Percentiles rank a stretch among this genome's conserved stretches.
phyloP scores from a whole-genome alignment of 768 basidiomycete species.

The Boletus speciosus region DNA sequence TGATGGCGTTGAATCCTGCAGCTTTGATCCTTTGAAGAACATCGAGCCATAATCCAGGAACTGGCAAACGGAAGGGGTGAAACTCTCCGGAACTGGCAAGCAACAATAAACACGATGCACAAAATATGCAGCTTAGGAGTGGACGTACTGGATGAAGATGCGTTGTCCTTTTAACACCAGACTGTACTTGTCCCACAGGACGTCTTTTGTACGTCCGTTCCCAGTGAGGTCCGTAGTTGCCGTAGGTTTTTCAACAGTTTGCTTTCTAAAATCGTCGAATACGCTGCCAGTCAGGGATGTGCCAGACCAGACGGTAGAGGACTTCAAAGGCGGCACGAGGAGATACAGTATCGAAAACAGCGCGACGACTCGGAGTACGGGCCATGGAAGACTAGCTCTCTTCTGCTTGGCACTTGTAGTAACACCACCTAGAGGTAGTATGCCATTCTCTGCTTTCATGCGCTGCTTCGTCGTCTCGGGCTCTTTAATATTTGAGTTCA shows the following conservation, averaged over 20 bases:
- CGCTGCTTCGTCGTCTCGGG: not conserved
- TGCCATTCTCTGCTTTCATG: not conserved
- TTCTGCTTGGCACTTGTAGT: slow-evolving; percentile 2
- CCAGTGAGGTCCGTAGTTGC: slow-evolving; percentile 15
- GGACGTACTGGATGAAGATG: slow-evolving; percentile 64
- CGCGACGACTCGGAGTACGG: slow-evolving; percentile 1
- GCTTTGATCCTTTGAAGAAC: slow-evolving; percentile 80
- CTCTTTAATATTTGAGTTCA: slow-evolving; percentile 1
- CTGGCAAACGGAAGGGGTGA: slow-evolving; percentile 78
- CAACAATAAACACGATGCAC: not conserved
- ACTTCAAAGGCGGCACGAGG: slow-evolving; percentile 11
- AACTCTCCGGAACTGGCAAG: slow-evolving; percentile 72
- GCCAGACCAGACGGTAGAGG: not conserved
- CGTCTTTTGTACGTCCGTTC: slow-evolving; percentile 36
- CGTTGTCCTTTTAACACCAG: slow-evolving; percentile 66
- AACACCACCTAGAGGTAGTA: not conserved
- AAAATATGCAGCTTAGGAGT: not conserved
- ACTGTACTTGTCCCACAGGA: slow-evolving; percentile 68
- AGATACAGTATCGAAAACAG: slow-evolving; percentile 18
- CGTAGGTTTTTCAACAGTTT: not conserved
- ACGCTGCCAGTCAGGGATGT: not conserved
- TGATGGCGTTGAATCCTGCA: slow-evolving; percentile 73
- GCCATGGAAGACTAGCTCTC: slow-evolving; percentile 9
- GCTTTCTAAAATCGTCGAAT: not conserved
- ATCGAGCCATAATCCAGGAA: slow-evolving; percentile 77